A percentile compares a stretch with the other conserved stretches of the same genome.
Evolutionary conservation across 495 filamentous ascomycete species (phyloP).

Genomic region (Penicillium argentinense): DNA sequence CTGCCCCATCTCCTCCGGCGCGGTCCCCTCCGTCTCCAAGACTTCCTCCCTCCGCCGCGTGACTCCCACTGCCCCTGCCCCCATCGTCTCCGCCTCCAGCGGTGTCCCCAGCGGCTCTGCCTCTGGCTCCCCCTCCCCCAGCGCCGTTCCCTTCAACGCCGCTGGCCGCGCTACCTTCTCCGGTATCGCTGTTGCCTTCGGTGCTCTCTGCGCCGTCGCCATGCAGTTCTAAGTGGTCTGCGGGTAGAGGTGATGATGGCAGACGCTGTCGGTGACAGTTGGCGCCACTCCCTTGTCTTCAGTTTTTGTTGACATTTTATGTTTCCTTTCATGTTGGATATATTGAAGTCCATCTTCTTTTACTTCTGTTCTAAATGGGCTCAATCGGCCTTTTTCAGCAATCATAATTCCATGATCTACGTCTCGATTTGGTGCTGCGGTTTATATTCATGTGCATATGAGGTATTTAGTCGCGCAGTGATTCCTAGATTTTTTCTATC

Average conservation of each 20-base stretch:
- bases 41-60: conserved; percentile 9
- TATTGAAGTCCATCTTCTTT: conserved; percentile 12
- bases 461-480: too few relatives aligned
- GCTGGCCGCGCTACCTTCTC: conserved; percentile 30
- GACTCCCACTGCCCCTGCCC: conserved; percentile 11
- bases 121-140: conserved; percentile 6
- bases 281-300: neutral
- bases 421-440: conserved; percentile 4
- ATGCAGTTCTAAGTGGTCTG: conserved; percentile 25
- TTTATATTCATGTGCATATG: conserved; percentile 3
- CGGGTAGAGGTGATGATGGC: neutral
- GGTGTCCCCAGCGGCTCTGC: neutral
- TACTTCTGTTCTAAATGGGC: conserved; percentile 12
- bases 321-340: conserved; percentile 8
- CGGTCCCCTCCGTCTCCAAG: conserved; percentile 4
- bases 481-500: too few relatives aligned
- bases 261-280: neutral
- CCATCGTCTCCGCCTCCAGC: conserved; percentile 6
- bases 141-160: conserved; percentile 24
- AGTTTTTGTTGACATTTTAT: conserved; percentile 6
- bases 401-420: conserved; percentile 23
- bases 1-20: conserved; percentile 8
- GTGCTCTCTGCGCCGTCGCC: conserved; percentile 19
- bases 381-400: conserved; percentile 12
- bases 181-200: conserved; percentile 23